phyloP scores from a whole-genome alignment of 495 filamentous ascomycete genomes.

The Penicillium arizonense region DNA sequence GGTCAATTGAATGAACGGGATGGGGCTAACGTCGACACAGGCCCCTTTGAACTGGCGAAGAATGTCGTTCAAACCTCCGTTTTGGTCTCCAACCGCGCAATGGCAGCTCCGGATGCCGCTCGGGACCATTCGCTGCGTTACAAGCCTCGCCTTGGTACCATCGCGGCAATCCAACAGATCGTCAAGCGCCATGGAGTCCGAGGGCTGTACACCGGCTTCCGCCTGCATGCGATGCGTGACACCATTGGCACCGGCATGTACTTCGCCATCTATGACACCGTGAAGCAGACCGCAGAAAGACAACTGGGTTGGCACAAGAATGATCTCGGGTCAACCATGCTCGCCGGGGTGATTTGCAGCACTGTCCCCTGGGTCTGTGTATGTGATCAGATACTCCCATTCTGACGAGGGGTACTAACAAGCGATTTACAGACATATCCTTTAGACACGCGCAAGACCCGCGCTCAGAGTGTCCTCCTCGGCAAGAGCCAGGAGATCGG shows the following conservation, averaged over 20 bases:
- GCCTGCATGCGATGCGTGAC: constrained; percentile 78
- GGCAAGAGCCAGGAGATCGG: constrained; percentile 46
- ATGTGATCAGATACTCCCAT: constrained; percentile 17
- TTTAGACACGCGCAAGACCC: constrained; percentile 49
- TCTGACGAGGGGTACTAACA: constrained; percentile 7
- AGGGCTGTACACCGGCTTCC: constrained; percentile 85
- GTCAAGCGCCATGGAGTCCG: constrained; percentile 71
- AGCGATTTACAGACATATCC: constrained; percentile 39
- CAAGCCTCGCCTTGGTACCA: constrained; percentile 72
- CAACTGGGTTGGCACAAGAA: constrained; percentile 38
- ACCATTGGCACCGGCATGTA: constrained; percentile 88
- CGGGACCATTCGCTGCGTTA: constrained; percentile 65
- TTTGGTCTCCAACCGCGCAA: constrained; percentile 69
- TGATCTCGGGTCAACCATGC: constrained; percentile 41
- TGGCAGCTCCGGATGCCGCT: constrained; percentile 52
- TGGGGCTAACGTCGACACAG: constrained; percentile 35
- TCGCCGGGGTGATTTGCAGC: constrained; percentile 48
- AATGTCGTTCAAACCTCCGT: constrained; percentile 86
- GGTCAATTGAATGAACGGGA: background rate
- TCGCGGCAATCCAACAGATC: constrained; percentile 76
- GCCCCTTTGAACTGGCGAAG: constrained; percentile 93
- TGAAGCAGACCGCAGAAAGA: constrained; percentile 77
- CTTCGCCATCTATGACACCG: constrained; percentile 87
- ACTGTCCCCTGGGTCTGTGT: constrained; percentile 49
- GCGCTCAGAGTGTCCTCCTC: constrained; percentile 46